Conservation (phyloP, 2,329 filamentous ascomycete genomes). For the Dactylella cylindrospora region DNA sequence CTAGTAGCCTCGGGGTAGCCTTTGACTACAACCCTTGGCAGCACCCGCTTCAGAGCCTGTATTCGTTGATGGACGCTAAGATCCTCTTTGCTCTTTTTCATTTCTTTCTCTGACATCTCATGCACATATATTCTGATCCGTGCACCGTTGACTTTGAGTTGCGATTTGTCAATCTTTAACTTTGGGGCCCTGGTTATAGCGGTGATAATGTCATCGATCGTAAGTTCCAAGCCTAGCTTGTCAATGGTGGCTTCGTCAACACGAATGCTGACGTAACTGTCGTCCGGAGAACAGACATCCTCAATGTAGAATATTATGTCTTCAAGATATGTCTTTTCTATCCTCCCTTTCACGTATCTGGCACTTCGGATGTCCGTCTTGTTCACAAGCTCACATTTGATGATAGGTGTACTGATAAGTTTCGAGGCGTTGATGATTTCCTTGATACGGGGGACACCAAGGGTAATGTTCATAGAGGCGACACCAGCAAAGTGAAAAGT, state of each 20-base stretch:
- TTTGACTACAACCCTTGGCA: slow-evolving; percentile 82
- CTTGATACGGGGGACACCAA: slow-evolving; percentile 99
- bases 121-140: slow-evolving; percentile 73
- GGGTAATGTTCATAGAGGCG: slow-evolving; percentile 97
- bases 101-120: slow-evolving; percentile 56
- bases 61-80: slow-evolving; percentile 73
- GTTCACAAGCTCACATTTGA: slow-evolving; percentile 80
- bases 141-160: slow-evolving; percentile 64
- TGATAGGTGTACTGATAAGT: slow-evolving; percentile 88
- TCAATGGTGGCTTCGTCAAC: slow-evolving; percentile 78
- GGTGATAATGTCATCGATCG: slow-evolving; percentile 68
- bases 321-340: slow-evolving; percentile 88
- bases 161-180: slow-evolving; percentile 69
- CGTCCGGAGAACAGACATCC: slow-evolving; percentile 79
- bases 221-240: slow-evolving; percentile 78
- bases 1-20: slow-evolving; percentile 83
- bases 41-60: slow-evolving; percentile 77
- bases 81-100: slow-evolving; percentile 55
- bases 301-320: slow-evolving; percentile 81
- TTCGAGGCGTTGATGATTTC: slow-evolving; percentile 99
- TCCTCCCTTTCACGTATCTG: slow-evolving; percentile 85
- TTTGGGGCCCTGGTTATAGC: slow-evolving; percentile 81
- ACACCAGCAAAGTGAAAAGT: slow-evolving; percentile 99
- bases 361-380: slow-evolving; percentile 73
- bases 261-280: slow-evolving; percentile 75